Evolutionary conservation across 306 rosid species (phyloP), one percentile per base, ranked within the genome.

Genomic region (Crataegus laevigata): DNA sequence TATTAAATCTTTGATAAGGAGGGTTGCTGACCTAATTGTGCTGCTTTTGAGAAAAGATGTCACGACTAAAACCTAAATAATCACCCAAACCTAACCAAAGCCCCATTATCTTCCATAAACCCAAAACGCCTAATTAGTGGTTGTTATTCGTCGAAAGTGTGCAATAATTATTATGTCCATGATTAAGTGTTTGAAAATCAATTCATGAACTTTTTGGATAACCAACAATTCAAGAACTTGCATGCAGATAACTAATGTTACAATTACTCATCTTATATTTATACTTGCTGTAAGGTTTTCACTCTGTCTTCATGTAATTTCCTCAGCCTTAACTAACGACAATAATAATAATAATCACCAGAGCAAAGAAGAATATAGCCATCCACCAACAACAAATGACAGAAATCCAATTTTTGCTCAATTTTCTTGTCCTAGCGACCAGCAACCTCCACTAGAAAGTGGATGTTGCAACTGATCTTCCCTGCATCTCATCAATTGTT

Each of bases 11-110:
- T 22, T 6, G 17, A 71, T 70, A 47, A 21, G 81, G 63, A 36
- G 74, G 71, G 77, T 72, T 57, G 84, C 67, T 75, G 43, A 77
- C 81, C 79, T 75, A 84, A 58, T 72, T 63, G 62, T 69, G 38
- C 11, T 66, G 45, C 28, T 10, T 18, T 26, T 52, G 29, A 55
- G 68, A 63, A 63, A 71, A 71, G 22, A 57, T 55, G 73, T 42
- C 74, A 72, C 29, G 36, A 67, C 54, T 50, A 15, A 50, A 59
- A 58, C 28, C 8, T 29, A 60, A 72, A 28, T 30, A 36, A 63
- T 64, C 65, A 66, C 62, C 78, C 45, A 66, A 50, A 29, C 62
- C 61, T 68, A 66, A 24, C 10, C 19, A 52, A 6, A 19, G 59
- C 59, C n/a, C 22, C 22, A 19, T 21, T 52, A 15, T 19, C 22